Evolutionary conservation across 108 stramenopile species (phyloP).

Genomic region (Cyclotella baltica): DNA sequence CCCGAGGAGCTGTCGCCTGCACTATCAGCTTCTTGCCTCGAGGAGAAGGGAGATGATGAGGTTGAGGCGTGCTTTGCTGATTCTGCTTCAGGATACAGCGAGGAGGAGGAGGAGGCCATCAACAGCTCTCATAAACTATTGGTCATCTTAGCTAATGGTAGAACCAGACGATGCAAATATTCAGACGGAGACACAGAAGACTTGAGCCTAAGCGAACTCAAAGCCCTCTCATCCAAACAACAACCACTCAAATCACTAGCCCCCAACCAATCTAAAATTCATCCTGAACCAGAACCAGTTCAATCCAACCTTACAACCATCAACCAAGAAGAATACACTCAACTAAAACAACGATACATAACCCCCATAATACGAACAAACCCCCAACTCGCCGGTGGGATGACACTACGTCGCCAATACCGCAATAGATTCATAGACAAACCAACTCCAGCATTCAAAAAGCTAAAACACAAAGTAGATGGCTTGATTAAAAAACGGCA

Average conservation of each 20-base stretch:
- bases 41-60: too few relatives aligned
- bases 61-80: too few relatives aligned
- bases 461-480: slow-evolving; percentile 25
- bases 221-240: not conserved
- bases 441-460: slow-evolving; percentile 19
- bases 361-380: slow-evolving; percentile 21
- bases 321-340: slow-evolving; percentile 27
- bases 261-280: not conserved
- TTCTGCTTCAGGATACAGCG: too few relatives aligned
- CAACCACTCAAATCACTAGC: too few relatives aligned
- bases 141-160: slow-evolving; percentile 2
- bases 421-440: slow-evolving; percentile 25
- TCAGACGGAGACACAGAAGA: not conserved
- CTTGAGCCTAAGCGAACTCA: not conserved
- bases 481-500: slow-evolving; percentile 9
- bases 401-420: slow-evolving; percentile 28
- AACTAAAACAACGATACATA: slow-evolving; percentile 32
- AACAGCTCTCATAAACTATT: too few relatives aligned
- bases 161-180: not conserved
- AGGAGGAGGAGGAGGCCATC: too few relatives aligned
- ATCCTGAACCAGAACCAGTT: slow-evolving; percentile 10
- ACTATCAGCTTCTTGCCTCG: too few relatives aligned
- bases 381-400: slow-evolving; percentile 22
- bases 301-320: not conserved
- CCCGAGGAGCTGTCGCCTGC: too few relatives aligned